phyloP scores from a whole-genome alignment of 2,329 filamentous ascomycete genomes.

The Phaeosphaeriaceae sp. region DNA sequence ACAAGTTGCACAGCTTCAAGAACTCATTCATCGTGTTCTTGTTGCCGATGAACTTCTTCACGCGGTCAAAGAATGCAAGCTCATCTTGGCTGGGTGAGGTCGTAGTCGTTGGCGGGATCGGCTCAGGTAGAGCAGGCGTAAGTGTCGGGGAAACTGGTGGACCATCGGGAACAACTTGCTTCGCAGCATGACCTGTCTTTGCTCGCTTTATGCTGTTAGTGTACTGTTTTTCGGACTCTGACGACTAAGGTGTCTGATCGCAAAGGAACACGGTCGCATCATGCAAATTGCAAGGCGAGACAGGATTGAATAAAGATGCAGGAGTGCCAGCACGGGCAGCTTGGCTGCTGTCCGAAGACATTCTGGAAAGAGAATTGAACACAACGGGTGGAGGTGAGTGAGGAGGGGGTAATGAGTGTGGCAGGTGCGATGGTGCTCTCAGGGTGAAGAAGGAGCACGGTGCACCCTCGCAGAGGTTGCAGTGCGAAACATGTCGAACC shows the following conservation, averaged over 20 bases:
- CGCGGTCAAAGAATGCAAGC: slow-evolving; percentile 90
- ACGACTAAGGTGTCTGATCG: background rate
- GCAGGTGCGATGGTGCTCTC: background rate
- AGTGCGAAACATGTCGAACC: slow-evolving; percentile 21
- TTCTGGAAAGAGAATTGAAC: background rate
- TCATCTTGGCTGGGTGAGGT: slow-evolving; percentile 83
- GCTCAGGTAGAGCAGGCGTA: slow-evolving; percentile 86
- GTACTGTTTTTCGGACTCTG: slow-evolving; percentile 14
- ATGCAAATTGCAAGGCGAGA: too few relatives aligned
- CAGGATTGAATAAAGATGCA: background rate
- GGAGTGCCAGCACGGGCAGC: background rate
- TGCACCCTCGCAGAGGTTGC: background rate
- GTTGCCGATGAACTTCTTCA: slow-evolving; percentile 95
- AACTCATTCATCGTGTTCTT: slow-evolving; percentile 94
- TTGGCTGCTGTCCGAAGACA: background rate
- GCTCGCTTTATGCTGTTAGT: slow-evolving; percentile 63
- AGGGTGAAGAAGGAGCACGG: slow-evolving; percentile 11
- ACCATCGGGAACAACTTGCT: slow-evolving; percentile 65
- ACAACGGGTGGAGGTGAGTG: background rate
- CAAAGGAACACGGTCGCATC: too few relatives aligned
- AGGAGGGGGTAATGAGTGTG: background rate
- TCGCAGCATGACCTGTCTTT: slow-evolving; percentile 70
- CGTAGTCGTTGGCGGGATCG: slow-evolving; percentile 77
- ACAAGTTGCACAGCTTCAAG: slow-evolving; percentile 94
- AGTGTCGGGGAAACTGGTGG: slow-evolving; percentile 81